Percentiles rank a stretch among this genome's conserved stretches.
phyloP scores from a whole-genome alignment of 257 asterid genomes.

The Euphrasia confusa region DNA sequence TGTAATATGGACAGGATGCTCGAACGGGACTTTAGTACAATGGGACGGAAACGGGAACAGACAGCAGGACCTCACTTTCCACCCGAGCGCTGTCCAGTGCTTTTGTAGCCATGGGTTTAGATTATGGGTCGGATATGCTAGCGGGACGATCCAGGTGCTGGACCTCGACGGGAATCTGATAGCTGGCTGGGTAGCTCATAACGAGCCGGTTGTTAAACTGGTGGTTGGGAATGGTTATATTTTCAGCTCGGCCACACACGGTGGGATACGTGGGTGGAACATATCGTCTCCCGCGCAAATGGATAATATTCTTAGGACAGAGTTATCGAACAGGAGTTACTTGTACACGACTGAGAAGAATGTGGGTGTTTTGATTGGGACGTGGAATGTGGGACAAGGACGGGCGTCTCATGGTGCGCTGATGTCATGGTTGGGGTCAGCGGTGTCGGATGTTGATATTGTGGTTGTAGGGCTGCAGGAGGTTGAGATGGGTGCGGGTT shows the following conservation, averaged over 20 bases:
- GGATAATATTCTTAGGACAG: slow-evolving; percentile 53
- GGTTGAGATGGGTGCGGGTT: slow-evolving; percentile 98
- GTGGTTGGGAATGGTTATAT: slow-evolving; percentile 50
- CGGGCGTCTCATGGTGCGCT: slow-evolving; percentile 77
- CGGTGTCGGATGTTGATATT: slow-evolving; percentile 69
- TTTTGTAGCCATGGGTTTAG: slow-evolving; percentile 57
- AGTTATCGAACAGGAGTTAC: slow-evolving; percentile 41
- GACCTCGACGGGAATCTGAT: slow-evolving; percentile 72
- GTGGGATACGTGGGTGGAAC: slow-evolving; percentile 94
- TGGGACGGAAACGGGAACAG: slow-evolving; percentile 96
- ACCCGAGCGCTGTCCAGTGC: slow-evolving; percentile 52
- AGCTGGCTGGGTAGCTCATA: slow-evolving; percentile 78
- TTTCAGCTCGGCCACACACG: slow-evolving; percentile 83
- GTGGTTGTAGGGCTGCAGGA: slow-evolving; percentile 92
- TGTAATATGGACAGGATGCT: slow-evolving; percentile 77
- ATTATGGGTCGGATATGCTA: slow-evolving; percentile 79
- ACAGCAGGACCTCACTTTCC: slow-evolving; percentile 59
- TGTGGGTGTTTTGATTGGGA: slow-evolving; percentile 59
- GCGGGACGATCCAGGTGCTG: slow-evolving; percentile 67
- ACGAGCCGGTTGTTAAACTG: slow-evolving; percentile 61
- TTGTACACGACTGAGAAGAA: slow-evolving; percentile 50
- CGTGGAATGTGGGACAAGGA: slow-evolving; percentile 98
- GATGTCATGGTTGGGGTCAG: slow-evolving; percentile 78
- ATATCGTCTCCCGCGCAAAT: slow-evolving; percentile 78
- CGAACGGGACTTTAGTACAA: slow-evolving; percentile 71